Evolutionary conservation across 768 basidiomycete genomes (phyloP).

Genomic region (Tulasnella sp.): DNA sequence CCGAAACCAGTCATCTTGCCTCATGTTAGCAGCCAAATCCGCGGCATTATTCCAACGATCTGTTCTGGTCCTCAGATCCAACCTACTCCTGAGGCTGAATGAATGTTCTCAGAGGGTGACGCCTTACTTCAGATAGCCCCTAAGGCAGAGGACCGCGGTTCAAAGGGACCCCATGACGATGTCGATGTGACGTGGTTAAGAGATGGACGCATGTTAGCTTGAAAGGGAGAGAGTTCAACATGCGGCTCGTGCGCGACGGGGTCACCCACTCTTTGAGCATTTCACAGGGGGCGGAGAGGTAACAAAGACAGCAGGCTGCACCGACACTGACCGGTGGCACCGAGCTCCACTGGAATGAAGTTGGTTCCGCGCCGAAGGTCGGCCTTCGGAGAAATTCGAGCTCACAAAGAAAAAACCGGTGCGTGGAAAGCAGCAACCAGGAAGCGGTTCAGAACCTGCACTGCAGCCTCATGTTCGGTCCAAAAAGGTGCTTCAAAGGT

Average conservation of each 20-base stretch:
- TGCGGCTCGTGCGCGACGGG: background rate
- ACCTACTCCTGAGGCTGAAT: background rate
- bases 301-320: background rate
- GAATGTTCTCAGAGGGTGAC: background rate
- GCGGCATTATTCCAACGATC: background rate
- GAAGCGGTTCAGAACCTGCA: conserved; percentile 1
- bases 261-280: background rate
- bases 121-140: conserved; percentile 1
- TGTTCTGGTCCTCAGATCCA: background rate
- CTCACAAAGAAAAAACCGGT: background rate
- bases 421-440: background rate
- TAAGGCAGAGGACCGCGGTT: background rate
- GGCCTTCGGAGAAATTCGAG: background rate
- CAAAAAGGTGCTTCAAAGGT: background rate
- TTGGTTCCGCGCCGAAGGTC: background rate
- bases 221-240: background rate
- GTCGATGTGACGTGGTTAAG: background rate
- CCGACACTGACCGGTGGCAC: background rate
- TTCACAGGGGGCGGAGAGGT: background rate
- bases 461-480: background rate
- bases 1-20: background rate
- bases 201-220: background rate
- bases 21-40: background rate
- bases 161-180: background rate
- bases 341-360: background rate